These are phyloP conservation scores for Plectranthus barbatus DNA, from an alignment of 257 asterid species.

Conservation along the genomic window DNA sequence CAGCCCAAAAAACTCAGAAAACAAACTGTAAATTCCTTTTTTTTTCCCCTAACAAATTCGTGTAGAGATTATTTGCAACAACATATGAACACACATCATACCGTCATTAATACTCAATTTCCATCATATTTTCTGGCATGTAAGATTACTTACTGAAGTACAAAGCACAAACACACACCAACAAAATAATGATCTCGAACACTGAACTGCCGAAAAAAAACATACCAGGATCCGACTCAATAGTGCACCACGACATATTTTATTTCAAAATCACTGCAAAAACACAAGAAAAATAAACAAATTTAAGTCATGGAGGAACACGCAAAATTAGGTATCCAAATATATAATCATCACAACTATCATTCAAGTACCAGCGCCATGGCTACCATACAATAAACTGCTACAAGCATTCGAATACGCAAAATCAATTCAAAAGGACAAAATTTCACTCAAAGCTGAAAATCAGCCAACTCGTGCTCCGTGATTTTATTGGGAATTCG, in stretches of 20 bases:
- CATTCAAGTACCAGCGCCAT: neutral
- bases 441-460: neutral
- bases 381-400: neutral
- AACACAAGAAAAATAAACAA: too few relatives aligned
- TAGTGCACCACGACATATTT: constrained; percentile 98
- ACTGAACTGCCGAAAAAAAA: neutral
- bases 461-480: constrained; percentile 3
- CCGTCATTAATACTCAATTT: neutral
- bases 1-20: neutral
- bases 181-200: neutral
- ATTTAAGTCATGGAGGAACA: neutral
- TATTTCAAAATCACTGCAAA: constrained; percentile 30
- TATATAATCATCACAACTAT: neutral
- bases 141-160: neutral
- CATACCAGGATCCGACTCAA: constrained; percentile 98
- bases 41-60: neutral
- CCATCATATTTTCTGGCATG: neutral
- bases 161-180: neutral
- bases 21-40: neutral
- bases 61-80: neutral
- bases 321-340: constrained; percentile 8
- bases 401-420: neutral
- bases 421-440: neutral
- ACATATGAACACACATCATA: neutral
- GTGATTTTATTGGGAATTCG: neutral